Evolutionary conservation across 169 alveolate species (phyloP).

Genomic region (Eimeria praecox): DNA sequence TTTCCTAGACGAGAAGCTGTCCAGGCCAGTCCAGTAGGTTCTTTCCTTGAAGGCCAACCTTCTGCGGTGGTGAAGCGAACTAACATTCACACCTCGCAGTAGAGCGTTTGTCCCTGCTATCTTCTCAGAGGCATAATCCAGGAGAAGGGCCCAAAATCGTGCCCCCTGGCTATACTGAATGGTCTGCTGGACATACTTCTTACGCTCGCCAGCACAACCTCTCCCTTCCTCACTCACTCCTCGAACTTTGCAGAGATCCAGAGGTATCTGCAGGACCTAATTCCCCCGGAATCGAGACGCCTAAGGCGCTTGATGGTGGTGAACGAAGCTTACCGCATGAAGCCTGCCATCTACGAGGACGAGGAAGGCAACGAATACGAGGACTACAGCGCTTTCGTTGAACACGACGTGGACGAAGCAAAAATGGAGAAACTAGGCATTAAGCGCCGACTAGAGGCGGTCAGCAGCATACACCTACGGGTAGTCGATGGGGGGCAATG

Average conservation of each 20-base stretch:
- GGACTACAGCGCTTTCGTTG: constrained; percentile 72
- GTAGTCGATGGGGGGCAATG: too few species aligned
- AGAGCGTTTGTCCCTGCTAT: neutral
- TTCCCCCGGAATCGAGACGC: constrained; percentile 73
- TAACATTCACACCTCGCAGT: neutral
- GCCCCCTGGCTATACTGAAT: constrained; percentile 71
- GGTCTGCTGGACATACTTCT: constrained; percentile 77
- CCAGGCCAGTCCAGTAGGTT: neutral
- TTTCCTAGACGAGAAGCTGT: neutral
- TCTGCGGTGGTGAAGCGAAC: too few species aligned
- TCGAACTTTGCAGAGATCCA: constrained; percentile 78
- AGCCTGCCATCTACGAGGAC: constrained; percentile 64
- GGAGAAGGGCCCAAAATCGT: constrained; percentile 66
- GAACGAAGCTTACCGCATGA: constrained; percentile 46
- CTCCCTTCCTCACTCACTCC: constrained; percentile 68
- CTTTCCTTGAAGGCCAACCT: neutral
- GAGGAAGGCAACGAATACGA: constrained; percentile 78
- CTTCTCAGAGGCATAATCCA: constrained; percentile 71
- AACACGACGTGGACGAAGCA: constrained; percentile 70
- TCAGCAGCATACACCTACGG: neutral
- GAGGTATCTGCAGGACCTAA: constrained; percentile 70
- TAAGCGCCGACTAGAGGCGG: constrained; percentile 71
- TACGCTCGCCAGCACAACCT: constrained; percentile 75
- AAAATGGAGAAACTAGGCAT: constrained; percentile 79
- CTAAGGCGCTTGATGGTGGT: constrained; percentile 72